Percentiles rank a stretch among this genome's conserved stretches.
Conservation (phyloP, 2,329 filamentous ascomycete genomes). For the Hortaea sp. region DNA sequence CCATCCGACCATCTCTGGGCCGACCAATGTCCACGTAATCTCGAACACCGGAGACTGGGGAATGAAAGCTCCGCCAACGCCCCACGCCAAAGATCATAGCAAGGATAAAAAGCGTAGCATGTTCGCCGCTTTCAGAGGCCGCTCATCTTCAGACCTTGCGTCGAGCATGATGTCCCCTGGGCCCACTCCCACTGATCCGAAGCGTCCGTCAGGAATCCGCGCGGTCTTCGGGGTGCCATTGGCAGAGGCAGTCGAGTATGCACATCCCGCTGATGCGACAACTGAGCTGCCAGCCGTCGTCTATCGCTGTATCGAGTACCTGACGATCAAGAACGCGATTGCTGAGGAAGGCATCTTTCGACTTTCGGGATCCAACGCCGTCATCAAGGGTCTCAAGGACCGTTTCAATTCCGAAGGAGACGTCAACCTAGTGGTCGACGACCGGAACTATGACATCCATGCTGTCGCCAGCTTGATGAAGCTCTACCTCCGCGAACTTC, state of each 20-base stretch:
- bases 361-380: slow-evolving; percentile 88
- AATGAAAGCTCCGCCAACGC: slow-evolving; percentile 52
- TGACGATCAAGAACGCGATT: slow-evolving; percentile 70
- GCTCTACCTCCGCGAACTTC: slow-evolving; percentile 84
- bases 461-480: slow-evolving; percentile 91
- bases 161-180: slow-evolving; percentile 17
- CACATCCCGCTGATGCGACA: slow-evolving; percentile 60
- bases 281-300: slow-evolving; percentile 82
- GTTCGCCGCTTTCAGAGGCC: slow-evolving; percentile 44
- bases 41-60: slow-evolving; percentile 78
- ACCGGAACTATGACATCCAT: slow-evolving; percentile 88
- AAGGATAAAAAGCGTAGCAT: slow-evolving; percentile 74
- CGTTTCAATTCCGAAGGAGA: slow-evolving; percentile 91
- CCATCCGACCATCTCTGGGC: slow-evolving; percentile 59
- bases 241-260: slow-evolving; percentile 75
- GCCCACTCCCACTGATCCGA: slow-evolving; percentile 2
- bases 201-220: slow-evolving; percentile 6
- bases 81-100: slow-evolving; percentile 31
- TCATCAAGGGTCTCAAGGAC: slow-evolving; percentile 83
- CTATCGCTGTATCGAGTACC: slow-evolving; percentile 89
- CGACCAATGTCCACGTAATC: slow-evolving; percentile 75
- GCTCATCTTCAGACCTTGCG: slow-evolving; percentile 58
- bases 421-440: slow-evolving; percentile 68
- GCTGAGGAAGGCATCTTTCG: slow-evolving; percentile 93
- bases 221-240: slow-evolving; percentile 77